Base-by-base conservation (phyloP, 2,329 filamentous ascomycete species). In the Talaromyces piceae region DNA sequence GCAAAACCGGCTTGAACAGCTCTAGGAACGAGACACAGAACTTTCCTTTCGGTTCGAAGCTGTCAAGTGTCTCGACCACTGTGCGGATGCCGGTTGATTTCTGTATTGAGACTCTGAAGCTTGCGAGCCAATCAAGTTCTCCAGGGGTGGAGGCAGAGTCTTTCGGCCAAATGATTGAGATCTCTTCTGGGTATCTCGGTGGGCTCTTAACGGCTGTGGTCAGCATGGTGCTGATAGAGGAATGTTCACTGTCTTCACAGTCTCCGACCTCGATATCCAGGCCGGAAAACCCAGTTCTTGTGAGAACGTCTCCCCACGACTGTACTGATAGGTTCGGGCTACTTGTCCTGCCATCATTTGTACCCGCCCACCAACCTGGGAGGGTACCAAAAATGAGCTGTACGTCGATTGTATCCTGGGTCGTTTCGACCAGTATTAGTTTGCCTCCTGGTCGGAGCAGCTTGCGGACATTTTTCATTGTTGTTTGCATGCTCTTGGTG, bases 381-480 rank as follows among this genome's bases (percentile, higher is more conserved):
- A 73, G 54, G 1, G 58, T 56, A 3, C 69, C 67, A 45, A 68
- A 63, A 4, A 68, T 55, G 31, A 63, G 41, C 7, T 44, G 25
- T 2, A 52, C 16, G 31, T 41, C n/a, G 5, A 67, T 55, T 26
- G 61, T 33, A 5, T 44, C 4, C 52, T 51, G 3, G 20, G 33
- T 11, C 2, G 61, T 65, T 51, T 80, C 76, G 4, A 71, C 50
- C 0, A 77, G 45, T 1, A 78, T 37, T 0, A 80, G 59, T 28
- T 71, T 68, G 0, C 77, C 77, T 1, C 69, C 73, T 0, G 76
- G 70, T 23, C 54, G 54, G 1, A 69, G 58, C 9, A 69, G 55
- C 8, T 52, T 55, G 3, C 57, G 56, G 0, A 67, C 55, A 50
- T 67, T 59, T 2, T 9, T 11, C 23, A 66, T 22, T 2, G 59